Base-by-base conservation (phyloP, 768 basidiomycete genomes). In the Hygrocybe punicea region DNA sequence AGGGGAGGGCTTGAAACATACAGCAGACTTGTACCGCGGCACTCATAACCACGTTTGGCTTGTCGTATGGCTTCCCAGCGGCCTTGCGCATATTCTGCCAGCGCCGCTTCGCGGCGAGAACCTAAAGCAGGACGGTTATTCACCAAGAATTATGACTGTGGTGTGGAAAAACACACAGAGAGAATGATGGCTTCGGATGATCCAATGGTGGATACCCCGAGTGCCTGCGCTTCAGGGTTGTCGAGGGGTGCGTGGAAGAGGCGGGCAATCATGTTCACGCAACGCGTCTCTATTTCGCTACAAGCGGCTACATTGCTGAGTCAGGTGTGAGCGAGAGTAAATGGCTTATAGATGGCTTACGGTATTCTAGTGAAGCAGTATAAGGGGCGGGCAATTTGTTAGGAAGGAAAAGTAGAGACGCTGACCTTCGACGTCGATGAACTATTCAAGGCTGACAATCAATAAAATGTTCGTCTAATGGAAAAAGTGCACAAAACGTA, bases 21-120 rank as follows among this genome's bases (percentile, higher is more conserved):
- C 49, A 51, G 45, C 57, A 58, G 1, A 59, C 84, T 64, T 86
- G 84, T 4, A 82, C 84, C 61, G 85, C 83, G 51, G 84, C 72
- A 17, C 81, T 81, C 63, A 84, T 81, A 34, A 85, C 76, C 57
- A 84, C 76, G 62, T 82, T 82, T 2, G 84, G 85, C 47, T 84
- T 80, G 60, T 65, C 77, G 48, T 73, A 62, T 47, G 83, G 81
- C 61, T 84, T 81, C 40, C 81, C 79, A 25, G 81, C 82, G 21
- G 78, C 76, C 65, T 85, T 86, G 16, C 85, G 80, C 0, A 73
- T 73, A 19, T 81, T 79, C 77, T 81, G 85, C 86, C 85, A 87
- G 24, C 78, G 71, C 66, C 82, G 81, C 71, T 88, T 88, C 73
- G 86, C 73, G 1, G 86, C 85, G 13, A 59, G 39, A 21, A 37